Evolutionary conservation across 805 yeast genomes (phyloP).

Genomic region (Candida anglica): DNA sequence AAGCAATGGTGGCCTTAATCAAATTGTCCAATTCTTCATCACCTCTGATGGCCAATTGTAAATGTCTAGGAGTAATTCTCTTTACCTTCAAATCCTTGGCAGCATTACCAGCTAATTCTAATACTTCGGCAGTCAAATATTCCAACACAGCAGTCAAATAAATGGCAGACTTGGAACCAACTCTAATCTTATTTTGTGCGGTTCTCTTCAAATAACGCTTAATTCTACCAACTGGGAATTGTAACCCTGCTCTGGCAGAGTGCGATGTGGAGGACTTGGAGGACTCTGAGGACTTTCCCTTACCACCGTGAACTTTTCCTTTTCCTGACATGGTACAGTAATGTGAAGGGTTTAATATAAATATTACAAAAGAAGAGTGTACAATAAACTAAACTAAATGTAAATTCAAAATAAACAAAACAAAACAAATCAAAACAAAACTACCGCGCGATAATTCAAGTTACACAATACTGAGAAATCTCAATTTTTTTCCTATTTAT

Average conservation of each 20-base stretch:
- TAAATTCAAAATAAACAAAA: slow-evolving; percentile 2
- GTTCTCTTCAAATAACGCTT: slow-evolving; percentile 91
- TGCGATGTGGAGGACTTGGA: slow-evolving; percentile 81
- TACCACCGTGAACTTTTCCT: slow-evolving; percentile 96
- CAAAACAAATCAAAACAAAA: slow-evolving; percentile 5
- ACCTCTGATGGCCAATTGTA: slow-evolving; percentile 95
- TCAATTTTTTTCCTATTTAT: not conserved
- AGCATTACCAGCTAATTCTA: slow-evolving; percentile 97
- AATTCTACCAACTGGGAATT: slow-evolving; percentile 98
- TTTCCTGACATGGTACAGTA: slow-evolving; percentile 57
- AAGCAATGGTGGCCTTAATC: slow-evolving; percentile 93
- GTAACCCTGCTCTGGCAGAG: slow-evolving; percentile 91
- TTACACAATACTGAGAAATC: not conserved
- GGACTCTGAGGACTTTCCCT: slow-evolving; percentile 78
- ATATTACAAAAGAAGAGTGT: not conserved
- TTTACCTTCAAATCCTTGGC: slow-evolving; percentile 93
- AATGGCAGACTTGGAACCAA: slow-evolving; percentile 85
- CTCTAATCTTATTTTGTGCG: slow-evolving; percentile 79
- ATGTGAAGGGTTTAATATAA: not conserved
- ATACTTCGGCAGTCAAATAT: slow-evolving; percentile 93
- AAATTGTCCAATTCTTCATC: slow-evolving; percentile 95
- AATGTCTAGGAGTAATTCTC: slow-evolving; percentile 96
- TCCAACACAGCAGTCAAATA: slow-evolving; percentile 94
- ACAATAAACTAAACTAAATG: not conserved
- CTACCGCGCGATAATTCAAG: not conserved